A percentile compares a stretch with the other conserved stretches of the same genome.
Evolutionary conservation across 352 stramenopile species (phyloP).

Genomic region (Phytophthora foliorum): DNA sequence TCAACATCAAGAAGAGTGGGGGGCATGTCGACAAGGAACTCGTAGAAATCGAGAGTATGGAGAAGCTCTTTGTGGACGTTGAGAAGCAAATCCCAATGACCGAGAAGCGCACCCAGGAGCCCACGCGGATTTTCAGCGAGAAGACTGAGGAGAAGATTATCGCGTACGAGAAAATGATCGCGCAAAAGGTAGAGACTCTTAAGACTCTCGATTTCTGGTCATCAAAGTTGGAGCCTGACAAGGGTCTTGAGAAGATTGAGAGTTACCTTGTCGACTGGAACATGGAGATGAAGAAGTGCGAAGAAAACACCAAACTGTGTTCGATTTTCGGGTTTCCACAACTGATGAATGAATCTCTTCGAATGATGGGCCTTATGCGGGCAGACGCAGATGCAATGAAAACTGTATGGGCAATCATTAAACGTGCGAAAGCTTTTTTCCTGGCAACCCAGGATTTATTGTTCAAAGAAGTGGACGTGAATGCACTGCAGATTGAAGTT

Average conservation of each 20-base stretch:
- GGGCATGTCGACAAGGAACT: constrained; percentile 89
- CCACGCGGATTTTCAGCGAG: constrained; percentile 87
- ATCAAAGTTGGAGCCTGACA: constrained; percentile 82
- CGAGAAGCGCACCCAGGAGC: constrained; percentile 79
- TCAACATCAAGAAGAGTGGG: constrained; percentile 83
- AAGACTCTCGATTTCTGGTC: constrained; percentile 90
- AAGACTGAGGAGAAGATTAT: constrained; percentile 96
- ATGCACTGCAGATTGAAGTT: constrained; percentile 95
- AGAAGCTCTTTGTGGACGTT: constrained; percentile 84
- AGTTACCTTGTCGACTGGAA: constrained; percentile 86
- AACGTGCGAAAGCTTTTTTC: constrained; percentile 81
- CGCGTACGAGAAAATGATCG: constrained; percentile 93
- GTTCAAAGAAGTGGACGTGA: constrained; percentile 94
- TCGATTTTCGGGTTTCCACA: constrained; percentile 96
- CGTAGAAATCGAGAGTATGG: constrained; percentile 84
- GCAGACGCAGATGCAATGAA: constrained; percentile 82
- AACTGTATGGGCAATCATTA: constrained; percentile 84
- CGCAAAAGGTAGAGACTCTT: constrained; percentile 82
- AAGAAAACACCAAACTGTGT: constrained; percentile 93
- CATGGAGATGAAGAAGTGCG: constrained; percentile 92
- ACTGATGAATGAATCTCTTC: constrained; percentile 91
- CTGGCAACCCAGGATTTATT: constrained; percentile 77
- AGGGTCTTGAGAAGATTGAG: constrained; percentile 87
- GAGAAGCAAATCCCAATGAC: constrained; percentile 83
- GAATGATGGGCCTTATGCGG: constrained; percentile 92